Evolutionary conservation across 2,329 filamentous ascomycete genomes (phyloP), one percentile per base, ranked within the genome.

Genomic region (Pseudogymnoascus destructans): DNA sequence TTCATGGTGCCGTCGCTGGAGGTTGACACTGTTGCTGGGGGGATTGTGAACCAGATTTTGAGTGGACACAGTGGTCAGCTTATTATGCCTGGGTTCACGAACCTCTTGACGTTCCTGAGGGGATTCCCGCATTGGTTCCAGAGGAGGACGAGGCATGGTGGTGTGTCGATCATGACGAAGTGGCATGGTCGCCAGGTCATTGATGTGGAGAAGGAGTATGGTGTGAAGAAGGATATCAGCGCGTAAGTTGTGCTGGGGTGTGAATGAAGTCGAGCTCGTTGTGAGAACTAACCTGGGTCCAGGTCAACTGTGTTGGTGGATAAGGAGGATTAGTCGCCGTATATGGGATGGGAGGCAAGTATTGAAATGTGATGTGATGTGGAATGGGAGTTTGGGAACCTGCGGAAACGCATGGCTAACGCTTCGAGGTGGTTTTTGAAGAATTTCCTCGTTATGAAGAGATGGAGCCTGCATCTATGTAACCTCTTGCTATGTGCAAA

Each of bases 121-220:
- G 74, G 71, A 0, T 69, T 81, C 63, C 84, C 85, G n/a, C 71
- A 80, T 64, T 88, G 84, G 84, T 75, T 82, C 66, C 75, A 82
- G 70, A 73, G 78, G 63, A 66, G 69, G 13, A n/a, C 79, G 59
- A 71, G 83, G 62, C 72, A 74, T 30, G 69, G 70, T 60, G 66
- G 64, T 1, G 55, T 61, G 19, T 57, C 60, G 25, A 62, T 66
- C 21, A 69, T 69, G 67, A 60, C 36, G 33, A 63, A 65, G 10
- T 69, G 65, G 66, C 60, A 66, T 33, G 67, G 67, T 15, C 63
- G 66, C 46, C 67, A 68, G 59, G 67, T 68, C 25, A 63, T 69
- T 59, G 65, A 69, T 66, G 58, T 66, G 3, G 65, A 68, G 19
- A 64, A 64, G 58, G 65, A 63, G 60, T 65, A 66, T 46, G 40